phyloP scores from a whole-genome alignment of 2,329 filamentous ascomycete genomes.

The Daldinia sp. region DNA sequence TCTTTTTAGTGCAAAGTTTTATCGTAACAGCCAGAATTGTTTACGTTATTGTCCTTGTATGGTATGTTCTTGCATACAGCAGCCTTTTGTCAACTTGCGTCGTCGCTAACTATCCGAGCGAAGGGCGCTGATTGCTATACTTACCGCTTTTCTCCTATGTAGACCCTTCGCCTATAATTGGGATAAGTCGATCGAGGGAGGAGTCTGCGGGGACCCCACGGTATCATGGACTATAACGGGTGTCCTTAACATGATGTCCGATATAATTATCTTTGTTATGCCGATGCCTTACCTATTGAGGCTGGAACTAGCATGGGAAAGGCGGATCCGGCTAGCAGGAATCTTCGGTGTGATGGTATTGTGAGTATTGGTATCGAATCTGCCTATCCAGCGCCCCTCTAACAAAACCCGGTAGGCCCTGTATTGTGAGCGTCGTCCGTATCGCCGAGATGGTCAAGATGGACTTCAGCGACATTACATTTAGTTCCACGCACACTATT shows the following conservation, averaged over 20 bases:
- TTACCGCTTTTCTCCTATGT: constrained; percentile 48
- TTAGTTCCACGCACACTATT: constrained; percentile 46
- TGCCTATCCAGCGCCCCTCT: neutral
- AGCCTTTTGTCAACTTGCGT: neutral
- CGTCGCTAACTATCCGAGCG: neutral
- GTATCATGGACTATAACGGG: constrained; percentile 45
- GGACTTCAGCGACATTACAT: constrained; percentile 49
- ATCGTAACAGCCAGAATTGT: constrained; percentile 38
- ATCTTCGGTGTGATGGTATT: constrained; percentile 48
- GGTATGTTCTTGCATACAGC: constrained; percentile 29
- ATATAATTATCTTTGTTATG: constrained; percentile 45
- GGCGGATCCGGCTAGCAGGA: constrained; percentile 44
- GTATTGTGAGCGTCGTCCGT: constrained; percentile 47
- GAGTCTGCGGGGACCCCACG: constrained; percentile 46
- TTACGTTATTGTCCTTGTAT: constrained; percentile 39
- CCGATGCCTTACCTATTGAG: constrained; percentile 47
- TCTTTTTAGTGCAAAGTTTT: constrained; percentile 43
- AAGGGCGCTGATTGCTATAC: constrained; percentile 41
- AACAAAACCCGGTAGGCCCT: constrained; percentile 5
- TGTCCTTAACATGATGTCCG: constrained; percentile 46
- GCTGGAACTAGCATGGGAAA: constrained; percentile 44
- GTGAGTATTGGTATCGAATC: constrained; percentile 37
- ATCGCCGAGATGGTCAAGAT: constrained; percentile 47
- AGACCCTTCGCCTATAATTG: constrained; percentile 50
- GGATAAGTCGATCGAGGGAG: constrained; percentile 45